Evolutionary conservation across 2,329 filamentous ascomycete species (phyloP).

Genomic region (Penicillium sumatraense): DNA sequence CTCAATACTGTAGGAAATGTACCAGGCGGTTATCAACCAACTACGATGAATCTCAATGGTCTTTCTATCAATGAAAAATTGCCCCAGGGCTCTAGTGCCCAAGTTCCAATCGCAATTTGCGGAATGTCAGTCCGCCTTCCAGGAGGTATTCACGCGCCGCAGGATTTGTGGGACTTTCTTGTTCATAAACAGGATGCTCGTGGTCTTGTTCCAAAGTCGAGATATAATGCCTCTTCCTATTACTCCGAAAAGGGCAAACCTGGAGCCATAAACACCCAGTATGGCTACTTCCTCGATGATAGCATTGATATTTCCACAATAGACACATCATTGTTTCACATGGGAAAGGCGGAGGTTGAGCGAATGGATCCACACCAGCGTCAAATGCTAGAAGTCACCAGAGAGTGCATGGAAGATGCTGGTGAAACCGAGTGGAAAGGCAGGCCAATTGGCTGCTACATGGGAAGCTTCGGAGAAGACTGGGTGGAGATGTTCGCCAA

Average conservation of each 20-base stretch:
- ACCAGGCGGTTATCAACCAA: too few relatives aligned
- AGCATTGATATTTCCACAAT: constrained; percentile 19
- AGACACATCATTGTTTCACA: constrained; percentile 35
- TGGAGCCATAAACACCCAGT: background rate
- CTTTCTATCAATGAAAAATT: background rate
- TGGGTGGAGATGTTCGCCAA: constrained; percentile 28
- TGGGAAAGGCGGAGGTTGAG: constrained; percentile 28
- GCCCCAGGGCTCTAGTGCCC: background rate
- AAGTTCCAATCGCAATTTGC: constrained; percentile 1
- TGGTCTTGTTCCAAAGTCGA: constrained; percentile 21
- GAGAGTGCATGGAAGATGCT: constrained; percentile 38
- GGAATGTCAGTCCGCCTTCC: constrained; percentile 21
- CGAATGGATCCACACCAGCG: constrained; percentile 39
- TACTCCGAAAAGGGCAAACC: constrained; percentile 20
- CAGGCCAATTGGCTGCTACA: constrained; percentile 33
- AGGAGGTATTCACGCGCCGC: constrained; percentile 12
- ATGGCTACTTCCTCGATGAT: constrained; percentile 30
- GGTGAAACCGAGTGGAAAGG: constrained; percentile 37
- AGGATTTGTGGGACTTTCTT: constrained; percentile 21
- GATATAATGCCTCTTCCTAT: constrained; percentile 28
- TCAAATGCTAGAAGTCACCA: constrained; percentile 36
- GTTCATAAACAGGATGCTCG: constrained; percentile 13
- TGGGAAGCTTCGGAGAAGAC: constrained; percentile 32
- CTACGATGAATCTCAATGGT: background rate
- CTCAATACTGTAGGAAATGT: too few relatives aligned